Evolutionary conservation across 208 protist species (phyloP).

Genomic region (Entamoeba moshkovskii): DNA sequence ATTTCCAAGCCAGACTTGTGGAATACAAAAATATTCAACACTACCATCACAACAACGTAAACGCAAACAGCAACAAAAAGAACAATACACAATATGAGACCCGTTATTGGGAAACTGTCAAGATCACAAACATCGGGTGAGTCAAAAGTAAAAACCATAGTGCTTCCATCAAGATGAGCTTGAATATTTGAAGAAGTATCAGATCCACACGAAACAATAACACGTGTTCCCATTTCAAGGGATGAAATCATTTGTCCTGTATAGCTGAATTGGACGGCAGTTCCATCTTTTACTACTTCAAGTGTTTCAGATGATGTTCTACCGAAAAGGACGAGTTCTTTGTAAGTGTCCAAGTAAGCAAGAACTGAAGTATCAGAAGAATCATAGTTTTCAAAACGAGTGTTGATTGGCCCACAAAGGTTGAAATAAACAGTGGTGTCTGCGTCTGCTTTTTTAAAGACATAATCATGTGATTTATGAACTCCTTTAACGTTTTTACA

Average conservation of each 20-base stretch:
- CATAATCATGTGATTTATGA: not conserved
- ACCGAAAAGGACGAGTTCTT: not conserved
- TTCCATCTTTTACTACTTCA: not conserved
- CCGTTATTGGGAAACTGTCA: not conserved
- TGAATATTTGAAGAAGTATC: not conserved
- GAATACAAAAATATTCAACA: not conserved
- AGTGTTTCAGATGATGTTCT: not conserved
- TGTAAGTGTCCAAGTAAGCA: not conserved
- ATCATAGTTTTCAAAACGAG: not conserved
- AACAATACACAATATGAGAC: not conserved
- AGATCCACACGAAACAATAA: not conserved
- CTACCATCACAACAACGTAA: not conserved
- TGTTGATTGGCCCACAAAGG: not conserved
- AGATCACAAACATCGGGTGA: not conserved
- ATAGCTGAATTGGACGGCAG: not conserved
- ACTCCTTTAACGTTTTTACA: not conserved
- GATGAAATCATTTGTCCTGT: not conserved
- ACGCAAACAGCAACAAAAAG: not conserved
- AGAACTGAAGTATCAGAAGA: not conserved
- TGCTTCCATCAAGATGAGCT: not conserved
- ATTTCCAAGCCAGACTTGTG: not conserved
- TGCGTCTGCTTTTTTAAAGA: not conserved
- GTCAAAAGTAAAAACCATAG: not conserved
- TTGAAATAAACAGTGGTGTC: not conserved
- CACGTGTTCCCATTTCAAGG: not conserved